phyloP scores from a whole-genome alignment of 177 flowering plant species.

The Telopea speciosissima region DNA sequence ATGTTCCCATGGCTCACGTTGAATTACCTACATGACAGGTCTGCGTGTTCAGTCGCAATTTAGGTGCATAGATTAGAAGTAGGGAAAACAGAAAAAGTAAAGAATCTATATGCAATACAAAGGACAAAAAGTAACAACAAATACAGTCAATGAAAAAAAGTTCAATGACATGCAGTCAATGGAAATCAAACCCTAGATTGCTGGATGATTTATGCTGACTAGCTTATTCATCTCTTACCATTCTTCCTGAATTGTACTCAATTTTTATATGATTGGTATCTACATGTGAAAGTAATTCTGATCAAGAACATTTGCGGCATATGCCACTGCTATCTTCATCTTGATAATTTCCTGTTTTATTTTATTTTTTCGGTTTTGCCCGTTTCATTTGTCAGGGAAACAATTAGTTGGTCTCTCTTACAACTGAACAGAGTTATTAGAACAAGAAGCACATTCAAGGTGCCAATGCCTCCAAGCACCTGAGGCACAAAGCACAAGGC shows the following conservation, averaged over 20 bases:
- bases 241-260: not conserved
- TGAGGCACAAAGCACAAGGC: no score
- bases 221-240: not conserved
- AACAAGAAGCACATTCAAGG: no score
- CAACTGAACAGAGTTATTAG: no score
- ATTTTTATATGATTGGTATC: no score
- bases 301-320: not conserved
- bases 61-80: not conserved
- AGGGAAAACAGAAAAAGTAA: not conserved
- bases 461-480: no score
- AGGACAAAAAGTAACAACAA: no score
- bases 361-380: no score
- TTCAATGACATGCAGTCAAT: not conserved
- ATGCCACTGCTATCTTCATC: no score
- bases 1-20: conserved; percentile 98
- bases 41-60: not conserved
- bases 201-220: not conserved
- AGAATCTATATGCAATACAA: no score
- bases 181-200: not conserved
- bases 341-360: no score
- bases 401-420: no score
- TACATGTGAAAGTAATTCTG: not conserved
- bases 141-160: not conserved
- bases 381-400: no score
- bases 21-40: conserved; percentile 58